Evolutionary conservation across 805 yeast species (phyloP), one percentile per base, ranked within the genome.

Genomic region (Kregervanrija delftensis): DNA sequence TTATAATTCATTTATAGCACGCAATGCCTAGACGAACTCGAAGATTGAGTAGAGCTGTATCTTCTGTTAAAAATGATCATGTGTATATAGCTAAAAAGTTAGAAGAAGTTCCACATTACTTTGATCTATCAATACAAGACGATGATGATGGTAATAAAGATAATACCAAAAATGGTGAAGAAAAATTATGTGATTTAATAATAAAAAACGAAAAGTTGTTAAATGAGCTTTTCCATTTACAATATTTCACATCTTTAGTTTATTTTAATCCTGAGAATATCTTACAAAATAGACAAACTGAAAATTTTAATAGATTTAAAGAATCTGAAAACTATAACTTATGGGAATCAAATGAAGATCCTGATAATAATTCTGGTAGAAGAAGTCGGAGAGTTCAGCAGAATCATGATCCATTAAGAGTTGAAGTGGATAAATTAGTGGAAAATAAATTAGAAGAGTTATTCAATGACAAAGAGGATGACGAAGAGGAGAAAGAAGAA

Each of bases 181-280:
- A 67, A 17, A 61, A 60, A 37, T 51, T 79, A 46, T 73, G 75
- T 1, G 66, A 71, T 5, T 49, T 78, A 44, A 59, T 72, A 33
- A 60, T 72, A 12, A 63, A 70, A 34, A 77, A 76, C 57, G 76
- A 74, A 41, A 42, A 74, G 5, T 59, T 76, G 22, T 66, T 77
- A 0, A 77, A 79, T 49, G 89, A 84, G 55, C 62, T 83, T 14
- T 83, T 77, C 53, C 87, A 83, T 56, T 61, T 84, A 28, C 65
- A 71, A 45, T 77, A 80, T 51, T 83, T 73, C 56, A 76, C 79
- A 15, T 78, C 86, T 0, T 58, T 83, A 37, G 76, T 72, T 0
- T 77, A 76, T 14, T 84, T 81, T 74, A 74, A 81, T 50, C 89
- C 89, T 0, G 54, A 59, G 12, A 50, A 55, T 8, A 66, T 68